phyloP scores from a whole-genome alignment of 164 flowering plant genomes.

The Magnolia kwangsiensis region DNA sequence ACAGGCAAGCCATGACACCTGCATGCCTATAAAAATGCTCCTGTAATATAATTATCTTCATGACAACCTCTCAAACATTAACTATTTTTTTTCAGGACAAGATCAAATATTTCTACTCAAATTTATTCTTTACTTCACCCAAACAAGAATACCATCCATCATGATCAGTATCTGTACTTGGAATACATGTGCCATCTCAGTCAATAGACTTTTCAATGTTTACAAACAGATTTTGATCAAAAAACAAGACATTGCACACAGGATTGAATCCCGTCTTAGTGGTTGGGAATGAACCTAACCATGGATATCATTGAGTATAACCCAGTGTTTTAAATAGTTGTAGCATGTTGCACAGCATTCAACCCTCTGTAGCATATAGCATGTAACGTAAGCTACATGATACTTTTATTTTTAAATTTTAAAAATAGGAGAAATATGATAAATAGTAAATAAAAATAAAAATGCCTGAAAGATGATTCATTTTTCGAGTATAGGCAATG shows the following conservation, averaged over 20 bases:
- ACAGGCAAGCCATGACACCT: slow-evolving; percentile 69
- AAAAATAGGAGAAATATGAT: no score
- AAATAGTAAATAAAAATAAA: no score
- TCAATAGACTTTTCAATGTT: not conserved
- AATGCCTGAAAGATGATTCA: no score
- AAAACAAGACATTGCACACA: not conserved
- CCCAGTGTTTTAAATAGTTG: no score
- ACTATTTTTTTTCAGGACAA: not conserved
- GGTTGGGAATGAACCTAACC: no score
- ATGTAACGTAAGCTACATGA: no score
- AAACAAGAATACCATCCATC: not conserved
- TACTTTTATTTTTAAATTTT: no score
- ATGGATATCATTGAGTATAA: no score
- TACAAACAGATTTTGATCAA: no score
- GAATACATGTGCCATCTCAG: not conserved
- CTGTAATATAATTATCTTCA: not conserved
- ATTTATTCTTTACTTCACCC: not conserved
- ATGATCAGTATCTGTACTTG: not conserved
- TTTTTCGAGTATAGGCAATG: no score
- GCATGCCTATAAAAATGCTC: slow-evolving; percentile 44
- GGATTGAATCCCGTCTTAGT: not conserved
- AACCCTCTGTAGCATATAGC: no score
- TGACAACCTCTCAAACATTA: not conserved
- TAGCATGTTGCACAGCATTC: no score
- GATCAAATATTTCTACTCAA: not conserved